Conservation (phyloP, 23 red algal genomes). For the Chondrus crispus region DNA sequence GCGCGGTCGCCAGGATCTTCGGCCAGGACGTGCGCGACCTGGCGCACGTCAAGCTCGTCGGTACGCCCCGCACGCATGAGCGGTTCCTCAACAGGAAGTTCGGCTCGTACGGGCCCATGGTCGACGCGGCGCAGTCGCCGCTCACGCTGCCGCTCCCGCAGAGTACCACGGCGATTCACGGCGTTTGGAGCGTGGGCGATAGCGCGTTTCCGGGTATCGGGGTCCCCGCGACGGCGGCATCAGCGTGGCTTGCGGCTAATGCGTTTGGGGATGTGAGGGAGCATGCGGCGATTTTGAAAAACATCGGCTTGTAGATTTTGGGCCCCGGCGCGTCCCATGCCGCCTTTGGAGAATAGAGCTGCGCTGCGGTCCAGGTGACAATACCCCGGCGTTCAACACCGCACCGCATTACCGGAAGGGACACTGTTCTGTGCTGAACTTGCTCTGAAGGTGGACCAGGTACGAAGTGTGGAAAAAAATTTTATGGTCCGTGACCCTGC, state of each 20-base stretch:
- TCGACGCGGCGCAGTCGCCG: conserved; percentile 15
- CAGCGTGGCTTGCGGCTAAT: conserved; percentile 61
- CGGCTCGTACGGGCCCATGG: conserved; percentile 69
- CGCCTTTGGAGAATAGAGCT: no score
- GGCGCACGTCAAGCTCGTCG: conserved; percentile 34
- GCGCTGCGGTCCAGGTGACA: no score
- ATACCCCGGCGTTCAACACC: no score
- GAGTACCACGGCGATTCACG: neutral
- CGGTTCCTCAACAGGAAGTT: conserved; percentile 47
- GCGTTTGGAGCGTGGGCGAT: conserved; percentile 53
- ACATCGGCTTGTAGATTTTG: conserved; percentile 17
- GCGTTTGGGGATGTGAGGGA: conserved; percentile 34
- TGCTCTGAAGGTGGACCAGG: no score
- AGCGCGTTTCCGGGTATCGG: conserved; percentile 83
- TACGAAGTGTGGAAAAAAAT: no score
- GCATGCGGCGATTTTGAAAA: conserved; percentile 9
- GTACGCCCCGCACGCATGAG: conserved; percentile 69
- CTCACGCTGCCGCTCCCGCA: conserved; percentile 34
- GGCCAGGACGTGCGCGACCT: conserved; percentile 16
- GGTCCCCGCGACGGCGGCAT: conserved; percentile 68
- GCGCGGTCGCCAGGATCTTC: conserved; percentile 53
- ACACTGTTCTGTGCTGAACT: no score
- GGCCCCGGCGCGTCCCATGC: neutral
- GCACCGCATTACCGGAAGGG: no score
- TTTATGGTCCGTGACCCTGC: no score